Evolutionary conservation across 805 yeast genomes (phyloP).

Genomic region (Wickerhamiella bombiphila): DNA sequence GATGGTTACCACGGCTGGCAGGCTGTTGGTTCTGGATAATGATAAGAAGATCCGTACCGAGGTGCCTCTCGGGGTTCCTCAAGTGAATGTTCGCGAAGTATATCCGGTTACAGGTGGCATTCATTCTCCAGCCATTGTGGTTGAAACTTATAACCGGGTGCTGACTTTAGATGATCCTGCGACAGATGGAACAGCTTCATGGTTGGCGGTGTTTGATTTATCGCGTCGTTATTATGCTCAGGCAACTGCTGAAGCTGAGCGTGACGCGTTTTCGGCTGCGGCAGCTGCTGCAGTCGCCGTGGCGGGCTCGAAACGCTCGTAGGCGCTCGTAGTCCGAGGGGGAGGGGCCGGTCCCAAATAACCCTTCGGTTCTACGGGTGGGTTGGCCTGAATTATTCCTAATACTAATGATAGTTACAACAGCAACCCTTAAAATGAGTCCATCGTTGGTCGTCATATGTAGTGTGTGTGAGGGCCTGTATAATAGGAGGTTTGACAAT

Average conservation of each 20-base stretch:
- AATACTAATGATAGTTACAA: too few relatives aligned
- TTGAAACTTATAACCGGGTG: conserved; percentile 23
- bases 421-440: too few relatives aligned
- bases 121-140: conserved; percentile 18
- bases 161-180: conserved; percentile 23
- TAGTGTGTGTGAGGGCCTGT: too few relatives aligned
- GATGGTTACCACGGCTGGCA: conserved; percentile 24
- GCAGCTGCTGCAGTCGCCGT: conserved; percentile 26
- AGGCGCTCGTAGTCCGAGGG: too few relatives aligned
- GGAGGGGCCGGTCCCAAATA: too few relatives aligned
- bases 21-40: conserved; percentile 22
- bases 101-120: conserved; percentile 13
- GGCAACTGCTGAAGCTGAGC: conserved; percentile 18
- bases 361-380: too few relatives aligned
- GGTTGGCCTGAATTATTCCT: too few relatives aligned
- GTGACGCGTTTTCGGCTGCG: conserved; percentile 22
- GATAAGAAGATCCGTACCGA: conserved; percentile 22
- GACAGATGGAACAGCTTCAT: conserved; percentile 18
- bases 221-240: conserved; percentile 22
- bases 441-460: too few relatives aligned
- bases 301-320: too few relatives aligned
- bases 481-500: too few relatives aligned
- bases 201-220: conserved; percentile 23
- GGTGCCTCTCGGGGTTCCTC: conserved; percentile 23
- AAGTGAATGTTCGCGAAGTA: conserved; percentile 22